Conservation (phyloP, 139 green algal species). For the Pycnococcus provasolii region DNA sequence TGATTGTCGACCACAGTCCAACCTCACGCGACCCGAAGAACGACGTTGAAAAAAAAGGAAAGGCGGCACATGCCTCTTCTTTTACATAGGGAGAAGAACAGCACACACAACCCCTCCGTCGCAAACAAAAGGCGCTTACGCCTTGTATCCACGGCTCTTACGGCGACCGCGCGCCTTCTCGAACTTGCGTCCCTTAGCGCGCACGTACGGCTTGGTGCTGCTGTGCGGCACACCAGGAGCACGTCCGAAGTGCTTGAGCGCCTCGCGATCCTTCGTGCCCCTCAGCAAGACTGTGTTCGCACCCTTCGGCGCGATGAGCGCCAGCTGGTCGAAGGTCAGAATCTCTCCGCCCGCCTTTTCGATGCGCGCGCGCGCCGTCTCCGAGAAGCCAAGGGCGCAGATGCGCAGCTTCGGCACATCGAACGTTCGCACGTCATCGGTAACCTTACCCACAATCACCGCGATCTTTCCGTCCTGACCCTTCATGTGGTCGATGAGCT, state of each 20-base stretch:
- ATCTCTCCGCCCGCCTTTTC: constrained; percentile 91
- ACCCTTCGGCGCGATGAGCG: constrained; percentile 79
- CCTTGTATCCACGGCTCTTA: constrained; percentile 90
- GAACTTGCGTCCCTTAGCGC: constrained; percentile 95
- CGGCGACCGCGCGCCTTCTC: constrained; percentile 92
- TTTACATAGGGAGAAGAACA: too few relatives aligned
- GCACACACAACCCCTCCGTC: not conserved
- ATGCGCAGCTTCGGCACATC: constrained; percentile 82
- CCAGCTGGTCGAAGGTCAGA: constrained; percentile 98
- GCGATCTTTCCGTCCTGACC: constrained; percentile 88
- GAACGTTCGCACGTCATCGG: constrained; percentile 82
- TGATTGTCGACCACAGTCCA: too few relatives aligned
- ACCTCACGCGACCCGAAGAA: too few relatives aligned
- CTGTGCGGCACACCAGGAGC: constrained; percentile 52
- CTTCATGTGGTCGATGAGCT: constrained; percentile 80
- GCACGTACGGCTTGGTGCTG: constrained; percentile 78
- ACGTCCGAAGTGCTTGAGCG: constrained; percentile 89
- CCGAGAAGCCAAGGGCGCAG: constrained; percentile 82
- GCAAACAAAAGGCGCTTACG: constrained; percentile 35
- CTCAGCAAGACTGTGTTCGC: constrained; percentile 73
- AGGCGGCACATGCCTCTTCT: too few relatives aligned
- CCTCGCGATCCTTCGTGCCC: constrained; percentile 92
- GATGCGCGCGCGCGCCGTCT: constrained; percentile 93
- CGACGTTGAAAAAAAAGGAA: too few relatives aligned
- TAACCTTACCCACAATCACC: constrained; percentile 87